A percentile compares a stretch with the other conserved stretches of the same genome.
phyloP scores from a whole-genome alignment of 192 early-diverging fungal species.

The Podila epigama region DNA sequence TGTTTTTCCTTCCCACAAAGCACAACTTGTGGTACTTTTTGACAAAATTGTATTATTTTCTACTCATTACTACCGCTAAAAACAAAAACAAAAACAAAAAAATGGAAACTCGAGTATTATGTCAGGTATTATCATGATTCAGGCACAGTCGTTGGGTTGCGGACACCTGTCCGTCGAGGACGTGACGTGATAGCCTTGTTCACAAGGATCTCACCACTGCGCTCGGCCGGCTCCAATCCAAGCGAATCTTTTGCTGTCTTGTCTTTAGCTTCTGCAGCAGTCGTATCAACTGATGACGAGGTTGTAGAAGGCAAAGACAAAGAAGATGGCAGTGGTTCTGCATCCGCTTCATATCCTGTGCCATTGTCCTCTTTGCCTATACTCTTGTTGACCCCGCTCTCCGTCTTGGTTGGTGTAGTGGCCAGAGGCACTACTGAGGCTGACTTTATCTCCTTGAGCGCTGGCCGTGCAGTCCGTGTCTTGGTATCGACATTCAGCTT shows the following conservation, averaged over 20 bases:
- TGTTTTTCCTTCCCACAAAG: no score
- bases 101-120: background rate
- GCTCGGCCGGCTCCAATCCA: constrained; percentile 8
- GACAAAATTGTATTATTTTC: background rate
- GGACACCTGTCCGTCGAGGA: constrained; percentile 27
- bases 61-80: background rate
- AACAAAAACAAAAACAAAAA: background rate
- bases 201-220: constrained; percentile 34
- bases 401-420: no score
- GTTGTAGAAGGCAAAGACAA: no score
- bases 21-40: background rate
- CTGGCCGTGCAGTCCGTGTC: background rate
- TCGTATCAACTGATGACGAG: background rate
- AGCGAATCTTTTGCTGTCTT: background rate
- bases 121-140: background rate
- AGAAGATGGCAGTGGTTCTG: no score
- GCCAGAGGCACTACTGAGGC: background rate
- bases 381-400: background rate
- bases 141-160: background rate
- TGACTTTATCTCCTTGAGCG: background rate
- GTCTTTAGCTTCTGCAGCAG: background rate
- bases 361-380: background rate
- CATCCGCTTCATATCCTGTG: no score
- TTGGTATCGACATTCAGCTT: no score
- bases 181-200: constrained; percentile 31